These are phyloP conservation scores for Antitrichia curtipendula DNA, from an alignment of 225 moss, liverwort and hornwort species.

Conservation along the genomic window DNA sequence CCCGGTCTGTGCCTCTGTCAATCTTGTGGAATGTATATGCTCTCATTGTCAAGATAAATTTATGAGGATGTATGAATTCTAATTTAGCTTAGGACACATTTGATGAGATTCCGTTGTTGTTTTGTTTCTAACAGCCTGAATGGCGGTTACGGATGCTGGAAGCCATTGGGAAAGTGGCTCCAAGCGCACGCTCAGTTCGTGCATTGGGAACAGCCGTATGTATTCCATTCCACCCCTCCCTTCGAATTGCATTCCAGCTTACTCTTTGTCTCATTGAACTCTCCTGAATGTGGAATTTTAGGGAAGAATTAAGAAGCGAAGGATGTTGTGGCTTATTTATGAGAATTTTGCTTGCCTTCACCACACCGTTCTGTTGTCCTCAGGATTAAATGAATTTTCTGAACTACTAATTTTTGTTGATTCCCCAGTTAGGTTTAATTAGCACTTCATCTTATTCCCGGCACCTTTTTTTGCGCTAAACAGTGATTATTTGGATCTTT, in stretches of 20 bases:
- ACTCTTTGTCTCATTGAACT: background rate
- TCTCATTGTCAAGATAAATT: background rate
- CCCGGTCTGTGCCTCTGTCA: background rate
- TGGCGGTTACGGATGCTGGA: conserved; percentile 58
- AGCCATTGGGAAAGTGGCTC: conserved; percentile 48
- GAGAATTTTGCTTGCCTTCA: background rate
- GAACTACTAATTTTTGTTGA: background rate
- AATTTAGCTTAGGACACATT: background rate
- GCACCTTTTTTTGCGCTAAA: background rate
- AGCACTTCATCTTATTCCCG: background rate
- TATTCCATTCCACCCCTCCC: background rate
- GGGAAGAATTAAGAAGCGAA: background rate
- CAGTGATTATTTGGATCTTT: background rate
- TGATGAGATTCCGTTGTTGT: background rate
- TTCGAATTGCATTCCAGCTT: background rate
- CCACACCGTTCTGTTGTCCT: background rate
- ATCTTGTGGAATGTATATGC: background rate
- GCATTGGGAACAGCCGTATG: conserved; percentile 28
- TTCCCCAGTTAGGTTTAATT: background rate
- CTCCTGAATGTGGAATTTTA: background rate
- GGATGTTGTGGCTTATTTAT: background rate
- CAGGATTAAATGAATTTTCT: background rate
- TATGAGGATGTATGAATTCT: background rate
- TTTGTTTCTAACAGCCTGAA: conserved; percentile 43
- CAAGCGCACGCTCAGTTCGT: background rate